These are phyloP conservation scores for Solanum ossicruentum DNA, from an alignment of 257 asterid genomes.

Conservation along the genomic window DNA sequence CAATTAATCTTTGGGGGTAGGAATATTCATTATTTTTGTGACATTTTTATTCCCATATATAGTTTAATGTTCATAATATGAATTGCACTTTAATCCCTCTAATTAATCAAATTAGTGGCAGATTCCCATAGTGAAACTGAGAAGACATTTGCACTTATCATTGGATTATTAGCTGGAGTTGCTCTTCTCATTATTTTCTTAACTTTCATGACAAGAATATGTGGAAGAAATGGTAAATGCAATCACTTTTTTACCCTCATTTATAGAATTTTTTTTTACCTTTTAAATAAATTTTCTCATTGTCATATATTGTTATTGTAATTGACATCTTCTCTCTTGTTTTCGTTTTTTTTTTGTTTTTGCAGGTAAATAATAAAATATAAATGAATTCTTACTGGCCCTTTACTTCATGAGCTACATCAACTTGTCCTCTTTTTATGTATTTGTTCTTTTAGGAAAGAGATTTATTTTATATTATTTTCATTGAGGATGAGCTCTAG, in stretches of 20 bases:
- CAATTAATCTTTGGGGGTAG: neutral
- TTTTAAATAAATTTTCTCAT: too few relatives aligned
- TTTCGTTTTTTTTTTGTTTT: neutral
- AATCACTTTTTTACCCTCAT: neutral
- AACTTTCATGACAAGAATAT: slow-evolving; percentile 56
- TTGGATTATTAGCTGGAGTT: slow-evolving; percentile 69
- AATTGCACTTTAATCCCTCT: too few relatives aligned
- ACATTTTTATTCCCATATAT: neutral
- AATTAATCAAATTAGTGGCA: neutral
- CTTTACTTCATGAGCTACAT: neutral
- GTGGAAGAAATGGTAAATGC: slow-evolving; percentile 37
- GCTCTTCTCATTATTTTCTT: slow-evolving; percentile 54
- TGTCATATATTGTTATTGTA: neutral
- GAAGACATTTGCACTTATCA: slow-evolving; percentile 80
- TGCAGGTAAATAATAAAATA: slow-evolving; percentile 69
- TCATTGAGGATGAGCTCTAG: neutral
- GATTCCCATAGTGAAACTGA: slow-evolving; percentile 54
- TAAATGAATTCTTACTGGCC: neutral
- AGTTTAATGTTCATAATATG: neutral
- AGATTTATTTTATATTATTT: neutral
- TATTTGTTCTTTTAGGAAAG: slow-evolving; percentile 1
- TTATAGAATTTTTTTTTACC: neutral
- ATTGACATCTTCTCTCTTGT: neutral
- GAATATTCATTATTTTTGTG: neutral
- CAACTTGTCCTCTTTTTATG: slow-evolving; percentile 11